Evolutionary conservation across 2,329 filamentous ascomycete species (phyloP).

Genomic region (Paecilomyces fulvus): DNA sequence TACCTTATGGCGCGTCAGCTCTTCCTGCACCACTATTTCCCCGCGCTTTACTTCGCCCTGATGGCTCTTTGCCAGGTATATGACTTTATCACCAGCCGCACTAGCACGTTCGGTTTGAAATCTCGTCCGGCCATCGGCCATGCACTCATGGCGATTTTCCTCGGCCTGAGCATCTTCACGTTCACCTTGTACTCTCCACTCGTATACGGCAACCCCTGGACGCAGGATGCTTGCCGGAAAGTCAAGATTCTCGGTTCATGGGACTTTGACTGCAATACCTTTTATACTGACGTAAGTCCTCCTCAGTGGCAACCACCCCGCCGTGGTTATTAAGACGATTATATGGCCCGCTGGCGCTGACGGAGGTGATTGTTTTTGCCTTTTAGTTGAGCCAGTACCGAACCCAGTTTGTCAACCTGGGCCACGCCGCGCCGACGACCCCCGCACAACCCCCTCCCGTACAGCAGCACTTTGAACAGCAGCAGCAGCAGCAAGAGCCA

Average conservation of each 20-base stretch:
- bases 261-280: slow-evolving; percentile 98
- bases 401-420: slow-evolving; percentile 18
- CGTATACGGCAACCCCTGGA: slow-evolving; percentile 91
- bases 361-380: slow-evolving; percentile 7
- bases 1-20: slow-evolving; percentile 97
- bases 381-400: slow-evolving; percentile 32
- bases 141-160: slow-evolving; percentile 62
- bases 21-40: slow-evolving; percentile 98
- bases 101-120: slow-evolving; percentile 58
- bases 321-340: slow-evolving; percentile 16
- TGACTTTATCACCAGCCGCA: slow-evolving; percentile 72
- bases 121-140: slow-evolving; percentile 67
- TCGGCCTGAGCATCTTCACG: slow-evolving; percentile 63
- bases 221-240: slow-evolving; percentile 72
- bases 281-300: slow-evolving; percentile 71
- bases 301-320: slow-evolving; percentile 22
- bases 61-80: slow-evolving; percentile 81
- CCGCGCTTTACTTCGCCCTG: slow-evolving; percentile 89
- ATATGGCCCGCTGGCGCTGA: slow-evolving; percentile 16
- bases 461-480: slow-evolving; percentile 8
- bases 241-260: slow-evolving; percentile 82
- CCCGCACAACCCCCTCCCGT: slow-evolving; percentile 8
- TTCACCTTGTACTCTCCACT: slow-evolving; percentile 84
- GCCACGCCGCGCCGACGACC: slow-evolving; percentile 12
- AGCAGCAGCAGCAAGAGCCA: slow-evolving; percentile 12